A percentile compares a stretch with the other conserved stretches of the same genome.
These are phyloP conservation scores for Citeromyces matritensis DNA, from an alignment of 805 yeast species.

Conservation along the genomic window DNA sequence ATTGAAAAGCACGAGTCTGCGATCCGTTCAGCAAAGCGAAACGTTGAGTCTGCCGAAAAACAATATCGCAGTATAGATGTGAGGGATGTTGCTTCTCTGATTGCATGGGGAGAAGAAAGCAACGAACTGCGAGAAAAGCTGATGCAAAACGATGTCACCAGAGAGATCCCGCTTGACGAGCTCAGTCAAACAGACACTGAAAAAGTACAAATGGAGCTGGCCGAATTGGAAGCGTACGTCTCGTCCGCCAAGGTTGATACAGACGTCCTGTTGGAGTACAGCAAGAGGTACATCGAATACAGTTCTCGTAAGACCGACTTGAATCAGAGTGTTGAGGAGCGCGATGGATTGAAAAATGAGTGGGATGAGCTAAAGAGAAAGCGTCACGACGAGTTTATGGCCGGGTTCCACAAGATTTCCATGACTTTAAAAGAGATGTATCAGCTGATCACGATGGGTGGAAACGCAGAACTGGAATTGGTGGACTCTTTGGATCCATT, in stretches of 20 bases:
- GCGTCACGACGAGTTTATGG: slow-evolving; percentile 82
- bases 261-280: slow-evolving; percentile 67
- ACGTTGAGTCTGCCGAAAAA: slow-evolving; percentile 19
- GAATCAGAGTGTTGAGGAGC: slow-evolving; percentile 45
- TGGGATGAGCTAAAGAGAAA: slow-evolving; percentile 60
- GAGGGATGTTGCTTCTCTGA: slow-evolving; percentile 36
- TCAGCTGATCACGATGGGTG: slow-evolving; percentile 98
- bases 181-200: slow-evolving; percentile 30
- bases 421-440: slow-evolving; percentile 90
- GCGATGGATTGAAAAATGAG: slow-evolving; percentile 47
- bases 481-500: slow-evolving; percentile 97
- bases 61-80: slow-evolving; percentile 27
- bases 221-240: slow-evolving; percentile 36
- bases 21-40: slow-evolving; percentile 20
- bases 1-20: slow-evolving; percentile 38
- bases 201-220: slow-evolving; percentile 33
- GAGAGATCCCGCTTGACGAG: slow-evolving; percentile 34
- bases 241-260: slow-evolving; percentile 49
- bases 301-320: slow-evolving; percentile 48
- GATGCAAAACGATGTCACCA: slow-evolving; percentile 17
- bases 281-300: slow-evolving; percentile 48
- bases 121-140: slow-evolving; percentile 7
- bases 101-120: slow-evolving; percentile 26
- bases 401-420: slow-evolving; percentile 79
- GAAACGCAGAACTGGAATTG: slow-evolving; percentile 92